phyloP scores from a whole-genome alignment of 352 stramenopile genomes.

The Pythium volutum region DNA sequence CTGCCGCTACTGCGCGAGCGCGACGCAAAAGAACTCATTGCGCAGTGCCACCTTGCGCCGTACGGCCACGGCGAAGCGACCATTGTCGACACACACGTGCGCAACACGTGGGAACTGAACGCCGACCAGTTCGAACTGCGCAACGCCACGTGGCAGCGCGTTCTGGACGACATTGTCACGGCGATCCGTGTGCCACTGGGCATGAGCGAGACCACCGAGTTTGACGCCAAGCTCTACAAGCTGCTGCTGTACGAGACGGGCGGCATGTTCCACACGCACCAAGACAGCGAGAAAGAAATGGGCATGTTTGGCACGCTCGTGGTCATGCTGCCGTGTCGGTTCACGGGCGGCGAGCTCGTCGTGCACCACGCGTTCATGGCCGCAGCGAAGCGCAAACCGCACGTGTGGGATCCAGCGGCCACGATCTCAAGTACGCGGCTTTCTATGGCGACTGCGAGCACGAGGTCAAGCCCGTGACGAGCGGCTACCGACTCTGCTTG shows the following conservation, averaged over 20 bases:
- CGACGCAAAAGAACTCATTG: conserved; percentile 1
- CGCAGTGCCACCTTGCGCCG: background rate
- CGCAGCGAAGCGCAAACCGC: background rate
- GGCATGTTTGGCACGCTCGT: conserved; percentile 53
- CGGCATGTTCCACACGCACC: conserved; percentile 1
- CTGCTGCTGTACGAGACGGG: conserved; percentile 35
- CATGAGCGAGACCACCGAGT: background rate
- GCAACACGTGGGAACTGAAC: conserved; percentile 23
- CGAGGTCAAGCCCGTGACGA: conserved; percentile 16
- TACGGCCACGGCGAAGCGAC: conserved; percentile 17
- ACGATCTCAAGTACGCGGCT: conserved; percentile 17
- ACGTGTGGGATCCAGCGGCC: conserved; percentile 5
- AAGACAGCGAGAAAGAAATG: conserved; percentile 28
- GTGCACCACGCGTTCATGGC: conserved; percentile 8
- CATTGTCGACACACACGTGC: conserved; percentile 17
- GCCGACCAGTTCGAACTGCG: conserved; percentile 1
- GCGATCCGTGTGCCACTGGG: conserved; percentile 7
- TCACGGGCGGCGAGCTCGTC: conserved; percentile 8
- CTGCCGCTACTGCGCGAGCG: conserved; percentile 12
- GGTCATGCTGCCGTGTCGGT: conserved; percentile 31
- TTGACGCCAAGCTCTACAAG: conserved; percentile 37
- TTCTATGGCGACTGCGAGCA: conserved; percentile 24
- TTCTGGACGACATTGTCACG: conserved; percentile 5
- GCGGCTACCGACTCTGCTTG: conserved; percentile 19
- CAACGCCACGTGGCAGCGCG: conserved; percentile 11